Evolutionary conservation across 2,329 filamentous ascomycete genomes (phyloP).

Genomic region (Fusarium denticulatum): DNA sequence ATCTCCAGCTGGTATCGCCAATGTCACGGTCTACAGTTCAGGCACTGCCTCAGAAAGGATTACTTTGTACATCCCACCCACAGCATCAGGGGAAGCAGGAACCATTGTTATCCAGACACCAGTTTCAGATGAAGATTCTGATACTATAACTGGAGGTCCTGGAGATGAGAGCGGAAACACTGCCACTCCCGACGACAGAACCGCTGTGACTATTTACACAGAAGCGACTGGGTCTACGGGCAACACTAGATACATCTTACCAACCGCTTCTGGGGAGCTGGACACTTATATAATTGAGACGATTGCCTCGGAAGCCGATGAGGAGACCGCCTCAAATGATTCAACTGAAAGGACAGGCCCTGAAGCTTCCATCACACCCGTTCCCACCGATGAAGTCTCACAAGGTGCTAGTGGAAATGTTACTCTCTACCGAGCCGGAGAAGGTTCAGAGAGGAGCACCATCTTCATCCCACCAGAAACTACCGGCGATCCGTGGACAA

Average conservation of each 20-base stretch:
- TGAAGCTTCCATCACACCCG: not conserved
- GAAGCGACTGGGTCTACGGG: not conserved
- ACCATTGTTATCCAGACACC: constrained; percentile 2
- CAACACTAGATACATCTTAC: not conserved
- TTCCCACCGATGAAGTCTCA: not conserved
- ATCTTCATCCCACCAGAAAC: constrained; percentile 10
- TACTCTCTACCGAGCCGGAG: constrained; percentile 7
- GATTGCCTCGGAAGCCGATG: not conserved
- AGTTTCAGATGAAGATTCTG: not conserved
- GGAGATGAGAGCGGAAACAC: not conserved
- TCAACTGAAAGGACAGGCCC: not conserved
- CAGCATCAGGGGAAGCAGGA: not conserved
- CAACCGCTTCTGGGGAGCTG: not conserved
- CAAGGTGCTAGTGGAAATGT: not conserved
- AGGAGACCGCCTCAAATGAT: not conserved
- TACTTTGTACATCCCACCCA: not conserved
- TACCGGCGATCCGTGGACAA: not conserved
- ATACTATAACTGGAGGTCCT: not conserved
- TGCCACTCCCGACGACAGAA: not conserved
- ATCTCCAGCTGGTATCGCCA: not conserved
- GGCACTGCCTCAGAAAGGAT: not conserved
- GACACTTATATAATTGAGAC: not conserved
- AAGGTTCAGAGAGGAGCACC: not conserved
- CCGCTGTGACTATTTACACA: not conserved
- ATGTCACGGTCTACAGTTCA: not conserved